Percentiles rank a stretch among this genome's conserved stretches.
phyloP scores from a whole-genome alignment of 2,329 filamentous ascomycete species.

The Ceratocystis destructans region DNA sequence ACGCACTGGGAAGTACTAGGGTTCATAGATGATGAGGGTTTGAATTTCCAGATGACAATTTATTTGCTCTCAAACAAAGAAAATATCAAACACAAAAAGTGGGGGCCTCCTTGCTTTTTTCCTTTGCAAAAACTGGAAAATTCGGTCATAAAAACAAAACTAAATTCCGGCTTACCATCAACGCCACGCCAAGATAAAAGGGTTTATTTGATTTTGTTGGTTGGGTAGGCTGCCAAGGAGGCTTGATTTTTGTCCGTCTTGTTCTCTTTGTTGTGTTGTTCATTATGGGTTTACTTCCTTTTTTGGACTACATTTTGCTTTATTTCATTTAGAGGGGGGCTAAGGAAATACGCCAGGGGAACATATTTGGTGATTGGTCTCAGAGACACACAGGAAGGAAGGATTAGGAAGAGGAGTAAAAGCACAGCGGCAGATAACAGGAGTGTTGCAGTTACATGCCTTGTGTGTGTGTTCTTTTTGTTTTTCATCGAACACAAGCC shows the following conservation, averaged over 20 bases:
- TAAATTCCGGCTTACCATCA: neutral
- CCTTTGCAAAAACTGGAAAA: neutral
- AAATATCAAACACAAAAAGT: neutral
- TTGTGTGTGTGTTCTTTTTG: neutral
- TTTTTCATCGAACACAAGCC: too few relatives aligned
- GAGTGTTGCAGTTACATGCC: neutral
- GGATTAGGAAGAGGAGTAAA: neutral
- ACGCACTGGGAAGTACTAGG: too few relatives aligned
- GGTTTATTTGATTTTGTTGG: neutral
- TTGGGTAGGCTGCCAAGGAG: neutral
- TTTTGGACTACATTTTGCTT: neutral
- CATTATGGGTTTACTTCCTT: neutral
- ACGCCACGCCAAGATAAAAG: neutral
- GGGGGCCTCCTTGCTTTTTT: neutral
- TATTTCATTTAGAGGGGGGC: neutral
- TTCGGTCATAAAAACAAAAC: neutral
- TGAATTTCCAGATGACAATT: too few relatives aligned
- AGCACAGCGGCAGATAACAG: neutral
- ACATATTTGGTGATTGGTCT: too few relatives aligned
- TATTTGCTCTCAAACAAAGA: neutral
- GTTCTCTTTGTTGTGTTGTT: neutral
- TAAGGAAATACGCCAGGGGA: too few relatives aligned
- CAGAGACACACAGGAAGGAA: neutral
- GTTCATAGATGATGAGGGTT: too few relatives aligned
- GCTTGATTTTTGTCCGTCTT: neutral